Evolutionary conservation across 495 filamentous ascomycete genomes (phyloP).

Genomic region (Aspergillus diversus): DNA sequence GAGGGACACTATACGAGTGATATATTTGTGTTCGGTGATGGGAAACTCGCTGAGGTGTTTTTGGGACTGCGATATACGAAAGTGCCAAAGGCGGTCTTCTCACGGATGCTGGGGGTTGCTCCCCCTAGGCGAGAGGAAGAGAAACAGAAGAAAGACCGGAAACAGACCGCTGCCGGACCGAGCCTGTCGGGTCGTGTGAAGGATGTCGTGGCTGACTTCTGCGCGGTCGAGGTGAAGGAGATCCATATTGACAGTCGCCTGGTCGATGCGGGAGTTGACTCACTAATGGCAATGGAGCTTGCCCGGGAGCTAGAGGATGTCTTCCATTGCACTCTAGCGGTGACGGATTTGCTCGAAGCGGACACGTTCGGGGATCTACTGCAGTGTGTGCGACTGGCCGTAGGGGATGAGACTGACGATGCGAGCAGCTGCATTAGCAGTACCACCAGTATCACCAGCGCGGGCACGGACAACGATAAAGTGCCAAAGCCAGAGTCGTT

Average conservation of each 20-base stretch:
- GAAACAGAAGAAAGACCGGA: background rate
- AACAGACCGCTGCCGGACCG: background rate
- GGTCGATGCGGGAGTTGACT: constrained; percentile 58
- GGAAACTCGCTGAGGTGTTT: constrained; percentile 49
- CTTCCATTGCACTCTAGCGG: constrained; percentile 44
- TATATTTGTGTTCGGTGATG: constrained; percentile 54
- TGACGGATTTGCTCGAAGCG: constrained; percentile 41
- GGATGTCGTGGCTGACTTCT: constrained; percentile 33
- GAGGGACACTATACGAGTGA: constrained; percentile 50
- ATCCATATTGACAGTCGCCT: constrained; percentile 43
- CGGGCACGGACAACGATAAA: background rate
- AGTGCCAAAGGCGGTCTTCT: constrained; percentile 48
- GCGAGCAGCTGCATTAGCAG: background rate
- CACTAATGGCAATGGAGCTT: constrained; percentile 59
- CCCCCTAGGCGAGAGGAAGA: background rate
- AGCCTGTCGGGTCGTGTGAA: constrained; percentile 21
- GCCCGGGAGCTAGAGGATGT: constrained; percentile 50
- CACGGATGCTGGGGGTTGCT: constrained; percentile 17
- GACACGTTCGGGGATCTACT: constrained; percentile 28
- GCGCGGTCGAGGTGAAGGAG: constrained; percentile 47
- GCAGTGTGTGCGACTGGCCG: constrained; percentile 12
- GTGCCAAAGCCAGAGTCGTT: constrained; percentile 1
- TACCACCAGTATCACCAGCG: background rate
- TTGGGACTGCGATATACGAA: constrained; percentile 53
- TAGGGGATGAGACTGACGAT: constrained; percentile 8